Percentiles rank a stretch among this genome's conserved stretches.
These are phyloP conservation scores for Trapa bicornis DNA, from an alignment of 345 rosid species.

Conservation along the genomic window DNA sequence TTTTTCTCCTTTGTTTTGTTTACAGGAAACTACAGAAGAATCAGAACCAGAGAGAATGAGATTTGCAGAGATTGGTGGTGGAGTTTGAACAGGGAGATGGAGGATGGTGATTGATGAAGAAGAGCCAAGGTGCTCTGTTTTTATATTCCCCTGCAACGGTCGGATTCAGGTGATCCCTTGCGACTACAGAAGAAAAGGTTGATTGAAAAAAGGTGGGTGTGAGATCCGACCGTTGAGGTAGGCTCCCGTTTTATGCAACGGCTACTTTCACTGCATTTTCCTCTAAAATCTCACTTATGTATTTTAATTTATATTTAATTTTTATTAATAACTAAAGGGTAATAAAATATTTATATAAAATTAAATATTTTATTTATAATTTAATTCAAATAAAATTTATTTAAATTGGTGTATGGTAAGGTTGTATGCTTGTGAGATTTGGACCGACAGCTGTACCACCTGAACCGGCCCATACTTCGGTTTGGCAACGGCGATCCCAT, in stretches of 20 bases:
- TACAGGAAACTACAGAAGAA: background rate
- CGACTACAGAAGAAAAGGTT: background rate
- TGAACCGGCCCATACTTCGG: no score
- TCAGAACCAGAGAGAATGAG: background rate
- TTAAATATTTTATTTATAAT: no score
- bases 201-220: background rate
- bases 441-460: no score
- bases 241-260: slow-evolving; percentile 1
- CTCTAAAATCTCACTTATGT: no score
- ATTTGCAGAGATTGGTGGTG: background rate
- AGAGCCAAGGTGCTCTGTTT: background rate
- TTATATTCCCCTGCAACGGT: background rate
- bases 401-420: no score
- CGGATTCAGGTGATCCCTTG: background rate
- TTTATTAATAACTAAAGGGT: no score
- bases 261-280: slow-evolving; percentile 3
- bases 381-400: no score
- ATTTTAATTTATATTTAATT: no score
- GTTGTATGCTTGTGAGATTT: no score
- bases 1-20: background rate
- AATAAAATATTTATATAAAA: no score
- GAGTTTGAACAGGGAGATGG: background rate
- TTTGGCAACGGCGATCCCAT: no score
- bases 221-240: slow-evolving; percentile 8
- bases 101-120: no score